These are phyloP conservation scores for Pinus taeda DNA, from an alignment of 75 land plant genomes.

Conservation along the genomic window DNA sequence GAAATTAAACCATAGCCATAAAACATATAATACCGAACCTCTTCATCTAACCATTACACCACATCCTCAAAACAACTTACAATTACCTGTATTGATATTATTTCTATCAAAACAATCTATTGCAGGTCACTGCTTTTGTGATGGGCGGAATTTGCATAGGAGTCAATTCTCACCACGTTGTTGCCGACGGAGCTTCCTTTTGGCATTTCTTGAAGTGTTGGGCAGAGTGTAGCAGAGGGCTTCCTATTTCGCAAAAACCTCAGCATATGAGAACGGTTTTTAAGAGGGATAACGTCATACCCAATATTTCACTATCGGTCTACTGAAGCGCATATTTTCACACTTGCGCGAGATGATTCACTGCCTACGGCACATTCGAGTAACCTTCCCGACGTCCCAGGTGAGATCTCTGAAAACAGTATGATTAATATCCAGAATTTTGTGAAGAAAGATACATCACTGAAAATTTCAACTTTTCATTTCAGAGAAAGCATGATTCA, in stretches of 20 bases:
- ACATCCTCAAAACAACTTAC: too few species aligned
- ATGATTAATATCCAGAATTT: background rate
- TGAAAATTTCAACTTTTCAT: background rate
- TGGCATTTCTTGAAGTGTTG: slow-evolving; percentile 53
- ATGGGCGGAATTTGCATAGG: slow-evolving; percentile 36
- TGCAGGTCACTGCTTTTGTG: slow-evolving; percentile 33
- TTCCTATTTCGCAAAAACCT: background rate
- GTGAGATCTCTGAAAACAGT: background rate
- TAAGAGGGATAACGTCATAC: slow-evolving; percentile 7
- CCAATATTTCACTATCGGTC: background rate
- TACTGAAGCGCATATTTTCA: background rate
- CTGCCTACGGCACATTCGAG: background rate
- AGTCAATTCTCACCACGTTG: slow-evolving; percentile 22
- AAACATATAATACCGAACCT: background rate
- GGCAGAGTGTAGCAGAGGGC: slow-evolving; percentile 22
- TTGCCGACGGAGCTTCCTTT: slow-evolving; percentile 38
- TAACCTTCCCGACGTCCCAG: background rate
- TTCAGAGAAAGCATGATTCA: background rate
- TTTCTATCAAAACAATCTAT: too few species aligned
- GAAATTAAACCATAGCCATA: slow-evolving; percentile 17
- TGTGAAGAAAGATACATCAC: slow-evolving; percentile 3
- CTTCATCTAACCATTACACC: background rate
- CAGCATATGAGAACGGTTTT: background rate
- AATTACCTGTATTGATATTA: too few species aligned
- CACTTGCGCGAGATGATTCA: background rate